These are phyloP conservation scores for Helicocarpus griseus DNA, from an alignment of 2,329 filamentous ascomycete genomes.

Conservation along the genomic window DNA sequence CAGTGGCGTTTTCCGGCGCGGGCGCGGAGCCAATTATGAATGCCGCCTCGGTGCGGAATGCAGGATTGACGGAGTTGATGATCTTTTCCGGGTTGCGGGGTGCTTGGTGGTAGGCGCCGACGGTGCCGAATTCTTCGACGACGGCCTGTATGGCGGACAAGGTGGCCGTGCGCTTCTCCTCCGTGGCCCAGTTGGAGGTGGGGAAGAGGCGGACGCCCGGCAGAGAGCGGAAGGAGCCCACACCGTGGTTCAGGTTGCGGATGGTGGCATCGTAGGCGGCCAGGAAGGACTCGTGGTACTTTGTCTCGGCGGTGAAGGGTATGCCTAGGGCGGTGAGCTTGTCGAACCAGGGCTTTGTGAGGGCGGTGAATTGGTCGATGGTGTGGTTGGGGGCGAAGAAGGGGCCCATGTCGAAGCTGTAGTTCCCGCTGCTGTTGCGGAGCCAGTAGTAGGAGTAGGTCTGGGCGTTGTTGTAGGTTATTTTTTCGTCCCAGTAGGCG, in stretches of 20 bases:
- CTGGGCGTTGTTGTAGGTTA: not conserved
- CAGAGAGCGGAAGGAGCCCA: slow-evolving; percentile 28
- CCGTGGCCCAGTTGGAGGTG: slow-evolving; percentile 28
- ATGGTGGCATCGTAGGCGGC: slow-evolving; percentile 27
- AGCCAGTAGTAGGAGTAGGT: not conserved
- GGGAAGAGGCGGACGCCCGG: slow-evolving; percentile 40
- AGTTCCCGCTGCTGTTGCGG: slow-evolving; percentile 10
- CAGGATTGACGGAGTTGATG: slow-evolving; percentile 13
- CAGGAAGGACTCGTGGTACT: slow-evolving; percentile 28
- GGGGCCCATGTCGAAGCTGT: slow-evolving; percentile 22
- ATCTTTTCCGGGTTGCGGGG: not conserved
- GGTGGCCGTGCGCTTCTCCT: slow-evolving; percentile 23
- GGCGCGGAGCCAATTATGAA: not conserved
- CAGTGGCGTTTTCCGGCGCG: slow-evolving; percentile 5
- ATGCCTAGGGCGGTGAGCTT: slow-evolving; percentile 29
- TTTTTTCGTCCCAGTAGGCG: not conserved
- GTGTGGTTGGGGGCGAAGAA: slow-evolving; percentile 28
- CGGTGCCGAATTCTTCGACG: not conserved
- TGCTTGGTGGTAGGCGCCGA: not conserved
- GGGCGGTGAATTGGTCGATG: slow-evolving; percentile 23
- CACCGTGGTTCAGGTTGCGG: slow-evolving; percentile 32
- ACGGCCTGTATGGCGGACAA: slow-evolving; percentile 20
- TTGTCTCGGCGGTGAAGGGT: slow-evolving; percentile 30
- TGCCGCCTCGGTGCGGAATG: slow-evolving; percentile 12
- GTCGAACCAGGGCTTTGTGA: slow-evolving; percentile 21